Evolutionary conservation across 2,329 filamentous ascomycete genomes (phyloP), one percentile per base, ranked within the genome.

Genomic region (Verticillium nubilum): DNA sequence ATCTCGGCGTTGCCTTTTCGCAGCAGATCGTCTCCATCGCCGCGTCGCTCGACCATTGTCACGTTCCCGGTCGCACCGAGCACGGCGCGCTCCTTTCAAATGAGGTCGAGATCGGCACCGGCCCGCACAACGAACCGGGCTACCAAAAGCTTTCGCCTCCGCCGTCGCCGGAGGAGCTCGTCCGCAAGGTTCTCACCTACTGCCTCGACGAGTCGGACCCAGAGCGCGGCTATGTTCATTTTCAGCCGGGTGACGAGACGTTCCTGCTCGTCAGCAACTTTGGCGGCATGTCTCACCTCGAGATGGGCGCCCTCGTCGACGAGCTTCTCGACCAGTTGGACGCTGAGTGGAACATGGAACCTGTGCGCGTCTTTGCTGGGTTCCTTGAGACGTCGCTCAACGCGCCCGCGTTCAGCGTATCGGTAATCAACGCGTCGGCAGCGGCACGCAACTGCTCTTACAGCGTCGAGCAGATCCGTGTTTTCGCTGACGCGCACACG

Each of bases 351-450:
- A 72, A 74, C 5, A 75, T 84, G 4, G 70, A 73, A 54, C 82
- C 82, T 0, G 77, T 78, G 3, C 78, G 88, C 29, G 80, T 89
- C 57, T 78, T 84, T 57, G 75, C 80, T 0, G 88, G 88, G 1
- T 86, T 84, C 28, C 81, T 87, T 59, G 89, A 90, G 80, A 90
- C 88, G 0, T 89, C 86, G 17, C 79, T 91, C 66, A 90, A 91
- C 64, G 88, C 86, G 0, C 81, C 87, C 0, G 88, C 87, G 0
- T 91, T 91, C 67, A 88, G 85, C 15, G 80, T 91, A 5, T 88
- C 86, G 3, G 66, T 91, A 55, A 74, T 89, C 66, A 89, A 87
- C 69, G 68, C 86, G 42, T 79, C 80, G 0, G 77, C 76, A 0
- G 76, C 79, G 0, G 76, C 80, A 0, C 67, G 67, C 55, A 74